Evolutionary conservation across 176 grass and related monocot species (phyloP), one percentile per base, ranked within the genome.

Genomic region (Bromus sterilis): DNA sequence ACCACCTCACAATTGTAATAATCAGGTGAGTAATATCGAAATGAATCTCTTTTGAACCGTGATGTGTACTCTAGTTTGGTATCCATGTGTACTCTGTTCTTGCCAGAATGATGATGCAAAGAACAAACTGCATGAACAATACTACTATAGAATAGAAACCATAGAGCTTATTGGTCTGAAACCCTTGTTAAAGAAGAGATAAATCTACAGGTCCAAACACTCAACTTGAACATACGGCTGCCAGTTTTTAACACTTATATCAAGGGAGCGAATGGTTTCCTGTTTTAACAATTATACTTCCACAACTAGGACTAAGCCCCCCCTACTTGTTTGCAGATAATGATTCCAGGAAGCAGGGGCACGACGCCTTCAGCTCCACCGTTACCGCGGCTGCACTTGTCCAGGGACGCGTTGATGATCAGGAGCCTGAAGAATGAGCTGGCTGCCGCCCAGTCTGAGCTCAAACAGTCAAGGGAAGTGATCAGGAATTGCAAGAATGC

Each of bases 341-440:
- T 71, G 71, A n/a, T 81, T 41, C 51, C 85, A 6, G 77, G 82
- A 56, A 51, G 83, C 77, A 82, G 23, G 18, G 4, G 71, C n/a
- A 18, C n/a, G 30, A 18, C 65, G 48, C 83, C 87, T 1, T 86
- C 88, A 73, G 88, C 88, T 78, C 88, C 78, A 71, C 78, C 78
- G 23, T 7, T 86, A 74, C 78, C 48, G n/a, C 37, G 16, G 69
- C 48, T 32, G 15, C n/a, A 55, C 1, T 41, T 84, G 49, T 58
- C 60, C 42, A 85, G 88, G 44, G 78, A 89, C 16, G 25, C 16
- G 11, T 9, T 86, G 73, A 89, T 78, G 37, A 66, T 86, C n/a
- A 66, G 48, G 36, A 86, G 31, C 14, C 65, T 86, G 36, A 37
- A 86, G 74, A 48, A 56, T 2, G 73, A 89, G 44, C 28, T 89